Conservation (phyloP, 495 filamentous ascomycete species). For the Aspergillus biplanus region DNA sequence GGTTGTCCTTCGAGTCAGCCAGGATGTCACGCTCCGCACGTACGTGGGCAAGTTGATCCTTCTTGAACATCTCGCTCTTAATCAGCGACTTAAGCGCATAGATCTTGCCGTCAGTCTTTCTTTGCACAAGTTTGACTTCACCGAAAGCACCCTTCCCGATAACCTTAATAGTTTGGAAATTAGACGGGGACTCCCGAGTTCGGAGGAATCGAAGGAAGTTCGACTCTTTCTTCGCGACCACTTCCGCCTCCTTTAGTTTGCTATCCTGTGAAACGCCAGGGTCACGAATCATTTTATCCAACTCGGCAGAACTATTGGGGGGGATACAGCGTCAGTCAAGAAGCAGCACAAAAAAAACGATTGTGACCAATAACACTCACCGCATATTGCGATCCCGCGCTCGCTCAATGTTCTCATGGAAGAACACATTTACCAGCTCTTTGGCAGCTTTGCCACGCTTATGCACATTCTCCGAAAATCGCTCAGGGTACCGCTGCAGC, state of each 20-base stretch:
- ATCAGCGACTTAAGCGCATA: slow-evolving; percentile 98
- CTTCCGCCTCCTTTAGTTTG: slow-evolving; percentile 76
- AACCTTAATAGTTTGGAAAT: slow-evolving; percentile 94
- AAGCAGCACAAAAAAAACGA: slow-evolving; percentile 8
- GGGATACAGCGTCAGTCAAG: slow-evolving; percentile 2
- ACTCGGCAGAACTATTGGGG: slow-evolving; percentile 74
- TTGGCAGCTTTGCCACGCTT: slow-evolving; percentile 68
- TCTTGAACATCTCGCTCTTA: slow-evolving; percentile 99
- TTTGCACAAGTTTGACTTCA: slow-evolving; percentile 94
- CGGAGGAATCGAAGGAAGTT: slow-evolving; percentile 92
- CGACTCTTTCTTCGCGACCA: slow-evolving; percentile 80
- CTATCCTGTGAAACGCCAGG: slow-evolving; percentile 71
- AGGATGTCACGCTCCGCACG: slow-evolving; percentile 97
- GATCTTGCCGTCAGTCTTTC: slow-evolving; percentile 94
- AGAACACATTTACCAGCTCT: slow-evolving; percentile 80
- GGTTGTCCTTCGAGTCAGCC: slow-evolving; percentile 93
- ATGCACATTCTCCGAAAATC: slow-evolving; percentile 78
- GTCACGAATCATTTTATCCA: slow-evolving; percentile 80
- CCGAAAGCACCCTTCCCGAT: slow-evolving; percentile 99
- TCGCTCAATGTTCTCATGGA: slow-evolving; percentile 92
- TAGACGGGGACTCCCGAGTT: slow-evolving; percentile 86
- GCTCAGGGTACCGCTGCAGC: slow-evolving; percentile 72
- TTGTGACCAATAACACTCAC: slow-evolving; percentile 49
- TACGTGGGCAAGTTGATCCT: slow-evolving; percentile 98
- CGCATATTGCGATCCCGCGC: slow-evolving; percentile 89